Evolutionary conservation across 2,329 filamentous ascomycete genomes (phyloP), one percentile per base, ranked within the genome.

Genomic region (Penicillium polonicum): DNA sequence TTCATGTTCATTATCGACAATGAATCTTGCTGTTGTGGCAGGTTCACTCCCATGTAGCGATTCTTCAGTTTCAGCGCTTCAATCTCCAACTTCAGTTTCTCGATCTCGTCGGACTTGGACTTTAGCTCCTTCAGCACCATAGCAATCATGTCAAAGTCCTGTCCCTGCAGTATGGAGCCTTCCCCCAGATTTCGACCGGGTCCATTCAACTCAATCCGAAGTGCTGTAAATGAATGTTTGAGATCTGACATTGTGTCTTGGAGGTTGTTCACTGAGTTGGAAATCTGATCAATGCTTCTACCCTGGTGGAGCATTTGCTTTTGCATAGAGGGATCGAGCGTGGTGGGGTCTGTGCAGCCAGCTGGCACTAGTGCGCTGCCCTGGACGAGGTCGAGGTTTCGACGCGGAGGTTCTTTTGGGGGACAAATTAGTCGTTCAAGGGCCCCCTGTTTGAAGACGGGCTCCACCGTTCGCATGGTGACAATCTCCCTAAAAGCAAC

Each of bases 191-290:
- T 60, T 3, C 65, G 63, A 6, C 56, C 67, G 0, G 72, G 68
- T 5, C 65, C 67, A 36, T 76, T 74, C 21, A 76, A 48, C 50
- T 76, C 73, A 17, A 75, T 70, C 19, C 72, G 71, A 46, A 76
- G 65, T 2, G 72, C 63, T 5, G 68, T 74, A 45, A 76, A 76
- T n/a, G 72, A 70, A 45, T 71, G 61, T 58, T 76, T 76, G 29
- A 76, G 57, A 57, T 76, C 74, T 31, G 67, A 65, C 73, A 76
- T 76, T 12, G 73, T 75, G 57, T 75, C 74, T 36, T 75, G 72
- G 5, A 76, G 64, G 42, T 72, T 69, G 53, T 69, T 72, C 38
- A 76, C 73, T 3, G 74, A 75, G 49, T 59, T 75, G 6, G 73
- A 74, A 15, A 76, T 75, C 44, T 72, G 70, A 55, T 74, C 70